Evolutionary conservation across 768 basidiomycete genomes (phyloP).

Genomic region (Kwoniella sp.): DNA sequence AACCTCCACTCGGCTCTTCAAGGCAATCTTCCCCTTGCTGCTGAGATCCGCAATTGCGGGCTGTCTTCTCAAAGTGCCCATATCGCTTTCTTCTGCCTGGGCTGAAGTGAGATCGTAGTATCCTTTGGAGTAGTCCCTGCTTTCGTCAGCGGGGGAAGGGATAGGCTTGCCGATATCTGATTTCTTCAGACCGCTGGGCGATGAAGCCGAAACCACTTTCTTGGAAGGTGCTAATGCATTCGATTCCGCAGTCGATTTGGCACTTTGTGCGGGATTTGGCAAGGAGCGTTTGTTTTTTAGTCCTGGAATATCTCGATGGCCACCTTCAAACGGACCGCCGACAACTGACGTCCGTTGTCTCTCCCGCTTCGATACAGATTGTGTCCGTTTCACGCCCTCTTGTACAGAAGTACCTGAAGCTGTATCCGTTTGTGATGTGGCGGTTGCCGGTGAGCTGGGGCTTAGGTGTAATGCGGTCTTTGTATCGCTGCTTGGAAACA

Average conservation of each 20-base stretch:
- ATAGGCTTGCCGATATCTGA: constrained; percentile 19
- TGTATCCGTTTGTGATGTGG: background rate
- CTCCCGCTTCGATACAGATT: background rate
- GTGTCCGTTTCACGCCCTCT: background rate
- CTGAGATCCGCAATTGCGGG: constrained; percentile 18
- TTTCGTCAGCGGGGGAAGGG: constrained; percentile 13
- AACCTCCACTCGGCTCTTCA: background rate
- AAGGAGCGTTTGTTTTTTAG: constrained; percentile 12
- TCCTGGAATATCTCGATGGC: constrained; percentile 17
- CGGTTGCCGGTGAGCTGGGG: background rate
- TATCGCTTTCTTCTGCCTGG: background rate
- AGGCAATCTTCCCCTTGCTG: background rate
- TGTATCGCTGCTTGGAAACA: constrained; percentile 35
- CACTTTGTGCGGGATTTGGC: background rate
- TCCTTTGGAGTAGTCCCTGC: constrained; percentile 17
- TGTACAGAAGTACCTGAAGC: background rate
- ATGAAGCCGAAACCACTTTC: background rate
- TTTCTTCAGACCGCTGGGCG: constrained; percentile 10
- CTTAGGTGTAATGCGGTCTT: constrained; percentile 18
- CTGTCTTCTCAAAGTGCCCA: constrained; percentile 20
- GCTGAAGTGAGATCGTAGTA: constrained; percentile 14
- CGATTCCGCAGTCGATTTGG: background rate
- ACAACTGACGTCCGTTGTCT: background rate
- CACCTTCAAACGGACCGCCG: background rate
- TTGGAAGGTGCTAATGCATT: background rate